Base-by-base conservation (phyloP, 2,329 filamentous ascomycete genomes). In the Arachnomyces sp. region DNA sequence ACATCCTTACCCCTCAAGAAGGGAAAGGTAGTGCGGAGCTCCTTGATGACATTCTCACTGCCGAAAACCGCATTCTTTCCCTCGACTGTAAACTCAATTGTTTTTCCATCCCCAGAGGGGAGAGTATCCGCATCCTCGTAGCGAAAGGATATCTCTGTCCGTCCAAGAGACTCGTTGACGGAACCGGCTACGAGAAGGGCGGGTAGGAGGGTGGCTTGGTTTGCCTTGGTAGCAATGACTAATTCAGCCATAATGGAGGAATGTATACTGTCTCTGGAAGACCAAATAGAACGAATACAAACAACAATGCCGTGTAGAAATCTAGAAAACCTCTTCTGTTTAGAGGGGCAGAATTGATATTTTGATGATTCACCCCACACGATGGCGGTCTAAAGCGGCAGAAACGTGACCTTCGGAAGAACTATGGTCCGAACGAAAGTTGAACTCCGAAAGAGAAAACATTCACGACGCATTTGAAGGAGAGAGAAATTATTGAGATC, bases 111-210 rank as follows among this genome's bases (percentile, higher is more conserved):
- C 3, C 15, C 25, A 12, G 35, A 9, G 16, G 45, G 44, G 8
- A 54, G 25, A 8, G 29, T 25, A 11, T 50, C 50, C 15, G 34
- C 40, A 39, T 68, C 62, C 46, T 67, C 59, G 38, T 60, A 64
- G 38, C 46, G 55, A 44, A 67, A 61, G 18, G 50, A 45, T 42
- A 68, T 56, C 14, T 55, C 55, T 3, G 57, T 56, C 31, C 43
- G 55, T 4, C 57, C 54, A 14, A 59, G 56, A 8, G 58, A 56
- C 49, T 61, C 55, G 35, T 66, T 66, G 45, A 64, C 53, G 5
- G 61, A 66, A 20, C 58, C 57, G 8, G 61, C 64, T 43, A 65
- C 55, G 32, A 69, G 51, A 13, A 65, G 48, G 28, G 59, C 59
- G 12, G 65, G 66, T n/a, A 68, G 53, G 31, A 66, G 39, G 4